A percentile compares a stretch with the other conserved stretches of the same genome.
phyloP scores from a whole-genome alignment of 1,284 basidiomycete species.

The Apiotrichum veenhuisii region DNA sequence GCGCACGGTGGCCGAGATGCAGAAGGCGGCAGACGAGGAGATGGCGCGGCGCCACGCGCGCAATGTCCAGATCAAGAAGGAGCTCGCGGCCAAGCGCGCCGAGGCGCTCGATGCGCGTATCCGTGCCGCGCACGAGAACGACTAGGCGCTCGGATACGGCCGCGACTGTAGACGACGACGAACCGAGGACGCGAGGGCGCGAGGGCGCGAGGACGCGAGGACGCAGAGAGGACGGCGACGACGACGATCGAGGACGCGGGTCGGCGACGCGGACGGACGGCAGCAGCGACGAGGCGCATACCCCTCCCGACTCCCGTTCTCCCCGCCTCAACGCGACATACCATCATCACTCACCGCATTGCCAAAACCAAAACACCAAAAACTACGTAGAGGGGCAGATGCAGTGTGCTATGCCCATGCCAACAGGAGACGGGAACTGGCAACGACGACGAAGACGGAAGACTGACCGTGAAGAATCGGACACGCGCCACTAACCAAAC shows the following conservation, averaged over 20 bases:
- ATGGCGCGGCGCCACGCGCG: neutral
- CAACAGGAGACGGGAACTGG: neutral
- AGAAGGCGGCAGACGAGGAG: neutral
- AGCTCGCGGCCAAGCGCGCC: neutral
- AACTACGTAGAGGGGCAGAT: slow-evolving; percentile 13
- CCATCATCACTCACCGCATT: slow-evolving; percentile 1
- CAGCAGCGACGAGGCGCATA: neutral
- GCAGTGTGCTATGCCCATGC: slow-evolving; percentile 18
- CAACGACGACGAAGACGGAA: neutral
- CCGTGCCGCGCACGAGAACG: neutral
- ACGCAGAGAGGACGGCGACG: too few relatives aligned
- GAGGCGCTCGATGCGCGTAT: neutral
- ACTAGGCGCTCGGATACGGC: neutral
- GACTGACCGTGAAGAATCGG: too few relatives aligned
- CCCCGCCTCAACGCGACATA: neutral
- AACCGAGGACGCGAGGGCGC: neutral
- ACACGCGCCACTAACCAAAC: too few relatives aligned
- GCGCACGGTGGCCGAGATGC: neutral
- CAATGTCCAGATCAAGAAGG: neutral
- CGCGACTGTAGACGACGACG: too few relatives aligned
- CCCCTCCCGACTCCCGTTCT: neutral
- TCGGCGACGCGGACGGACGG: neutral
- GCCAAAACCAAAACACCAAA: neutral
- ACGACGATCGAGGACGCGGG: neutral
- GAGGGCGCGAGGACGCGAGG: too few relatives aligned